Conservation (phyloP, 176 grass and related monocot genomes). For the Eleusine coracana region DNA sequence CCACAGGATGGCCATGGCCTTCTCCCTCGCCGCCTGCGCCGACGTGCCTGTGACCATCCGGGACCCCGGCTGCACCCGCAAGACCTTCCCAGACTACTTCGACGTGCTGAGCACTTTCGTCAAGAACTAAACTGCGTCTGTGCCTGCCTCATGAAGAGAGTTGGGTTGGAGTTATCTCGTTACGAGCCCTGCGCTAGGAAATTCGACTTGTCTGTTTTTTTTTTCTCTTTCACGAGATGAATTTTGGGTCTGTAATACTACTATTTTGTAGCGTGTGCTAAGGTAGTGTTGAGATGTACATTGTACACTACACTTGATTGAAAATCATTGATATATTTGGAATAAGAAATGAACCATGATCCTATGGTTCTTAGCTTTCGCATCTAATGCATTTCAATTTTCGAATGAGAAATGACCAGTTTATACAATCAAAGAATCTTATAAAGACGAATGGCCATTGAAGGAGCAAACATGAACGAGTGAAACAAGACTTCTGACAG, state of each 20-base stretch:
- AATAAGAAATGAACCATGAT: slow-evolving; percentile 32
- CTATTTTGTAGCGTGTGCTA: slow-evolving; percentile 11
- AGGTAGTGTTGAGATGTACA: background rate
- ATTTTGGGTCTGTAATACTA: slow-evolving; percentile 31
- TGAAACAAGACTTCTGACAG: too few species aligned
- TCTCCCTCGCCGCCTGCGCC: slow-evolving; percentile 79
- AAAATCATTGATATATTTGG: background rate
- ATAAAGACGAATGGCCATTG: background rate
- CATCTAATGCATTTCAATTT: background rate
- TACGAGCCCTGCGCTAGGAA: slow-evolving; percentile 15
- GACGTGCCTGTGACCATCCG: slow-evolving; percentile 85
- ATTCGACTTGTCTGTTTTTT: background rate
- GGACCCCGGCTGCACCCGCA: slow-evolving; percentile 91
- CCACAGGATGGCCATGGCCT: slow-evolving; percentile 97
- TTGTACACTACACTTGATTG: background rate
- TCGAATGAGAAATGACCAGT: background rate
- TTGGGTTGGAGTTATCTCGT: background rate
- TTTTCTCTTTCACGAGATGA: slow-evolving; percentile 11
- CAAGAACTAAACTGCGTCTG: slow-evolving; percentile 47
- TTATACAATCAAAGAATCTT: background rate
- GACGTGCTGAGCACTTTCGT: slow-evolving; percentile 78
- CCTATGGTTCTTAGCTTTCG: background rate
- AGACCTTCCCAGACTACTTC: slow-evolving; percentile 96
- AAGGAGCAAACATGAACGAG: background rate
- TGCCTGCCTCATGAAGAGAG: background rate